phyloP scores from a whole-genome alignment of 2,329 filamentous ascomycete species.

The Colletotrichum cordylinicola region DNA sequence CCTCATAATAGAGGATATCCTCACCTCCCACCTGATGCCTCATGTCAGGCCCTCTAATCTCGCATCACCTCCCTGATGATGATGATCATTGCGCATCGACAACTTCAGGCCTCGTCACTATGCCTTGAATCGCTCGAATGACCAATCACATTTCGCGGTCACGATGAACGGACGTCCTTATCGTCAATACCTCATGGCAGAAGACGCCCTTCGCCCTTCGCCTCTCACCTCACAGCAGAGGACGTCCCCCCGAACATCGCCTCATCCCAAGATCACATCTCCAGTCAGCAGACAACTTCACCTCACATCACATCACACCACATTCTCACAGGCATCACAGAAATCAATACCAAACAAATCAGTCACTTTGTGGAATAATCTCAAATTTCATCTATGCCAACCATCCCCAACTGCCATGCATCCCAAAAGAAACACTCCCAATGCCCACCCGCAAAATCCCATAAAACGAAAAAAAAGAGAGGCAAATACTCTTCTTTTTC shows the following conservation, averaged over 20 bases:
- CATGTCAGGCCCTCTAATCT: no score
- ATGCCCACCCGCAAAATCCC: background rate
- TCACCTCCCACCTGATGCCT: no score
- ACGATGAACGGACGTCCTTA: no score
- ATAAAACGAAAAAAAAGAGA: background rate
- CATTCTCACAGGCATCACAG: background rate
- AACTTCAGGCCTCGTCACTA: no score
- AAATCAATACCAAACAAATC: no score
- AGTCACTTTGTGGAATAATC: background rate
- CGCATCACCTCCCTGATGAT: no score
- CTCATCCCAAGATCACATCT: background rate
- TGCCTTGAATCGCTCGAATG: no score
- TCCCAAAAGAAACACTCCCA: background rate
- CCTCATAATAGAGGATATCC: no score
- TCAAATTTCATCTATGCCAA: background rate
- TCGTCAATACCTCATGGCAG: background rate
- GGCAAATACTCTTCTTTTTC: slow-evolving; percentile 14
- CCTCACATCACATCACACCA: background rate
- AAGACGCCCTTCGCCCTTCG: background rate
- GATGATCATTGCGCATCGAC: no score
- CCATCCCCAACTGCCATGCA: background rate
- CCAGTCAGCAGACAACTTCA: background rate
- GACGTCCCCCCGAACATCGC: no score
- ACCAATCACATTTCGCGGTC: no score
- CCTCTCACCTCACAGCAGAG: no score